Base-by-base conservation (phyloP, 2,329 filamentous ascomycete species). In the Fusarium sp. region DNA sequence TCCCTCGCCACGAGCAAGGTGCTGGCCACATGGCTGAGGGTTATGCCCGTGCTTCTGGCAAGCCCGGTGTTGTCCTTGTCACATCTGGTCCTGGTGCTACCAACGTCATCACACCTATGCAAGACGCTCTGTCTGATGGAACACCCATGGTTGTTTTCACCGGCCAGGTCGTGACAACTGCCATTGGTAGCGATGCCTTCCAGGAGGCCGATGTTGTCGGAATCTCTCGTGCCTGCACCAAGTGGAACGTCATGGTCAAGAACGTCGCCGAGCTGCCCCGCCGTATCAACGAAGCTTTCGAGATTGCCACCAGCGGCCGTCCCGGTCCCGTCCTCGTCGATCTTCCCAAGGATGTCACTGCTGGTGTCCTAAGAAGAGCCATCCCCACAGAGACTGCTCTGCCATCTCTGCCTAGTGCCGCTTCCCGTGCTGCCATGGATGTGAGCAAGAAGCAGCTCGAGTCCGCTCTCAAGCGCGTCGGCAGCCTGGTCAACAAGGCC, bases 241-340 rank as follows among this genome's bases (percentile, higher is more conserved):
- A 98, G 85, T 99, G 96, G 96, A 98, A 98, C 76, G 94, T 97
- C 64, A 97, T 98, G 94, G 94, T 98, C 49, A 98, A 97, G 87
- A 95, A 91, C 79, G 90, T 97, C 57, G 94, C 93, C 51, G 96
- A 99, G 82, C 86, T 99, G 19, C 19, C 57, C 96, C 89, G 93
- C 75, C 89, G 95, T 70, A 98, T 98, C 78, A 97, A 98, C 80
- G 96, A 98, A 83, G 96, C 96, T 49, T 98, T 98, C 77, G 94
- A 98, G 83, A 98, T 98, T 77, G 96, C 96, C 40, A 98, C 94
- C 42, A 96, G 92, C 75, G 96, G 96, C 64, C 89, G 96, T 49
- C 96, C 96, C 15, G 96, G 96, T 24, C 96, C 96, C 28, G 96
- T 98, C 36, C 88, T 99, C 66, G 94, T 99, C 67, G 96, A 99